Conservation (phyloP, 495 filamentous ascomycete species). For the Talaromyces trachyspermus region DNA sequence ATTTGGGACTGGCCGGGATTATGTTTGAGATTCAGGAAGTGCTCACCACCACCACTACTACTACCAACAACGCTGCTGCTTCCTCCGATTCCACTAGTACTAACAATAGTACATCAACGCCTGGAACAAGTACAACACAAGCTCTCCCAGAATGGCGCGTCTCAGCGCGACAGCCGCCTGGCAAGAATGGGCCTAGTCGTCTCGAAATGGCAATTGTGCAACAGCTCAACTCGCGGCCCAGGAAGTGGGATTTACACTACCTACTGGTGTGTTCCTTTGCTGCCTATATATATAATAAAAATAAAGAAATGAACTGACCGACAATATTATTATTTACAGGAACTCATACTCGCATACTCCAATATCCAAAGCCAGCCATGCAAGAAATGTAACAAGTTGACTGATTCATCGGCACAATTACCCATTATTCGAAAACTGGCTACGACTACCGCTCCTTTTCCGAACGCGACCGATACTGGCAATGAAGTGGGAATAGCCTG, state of each 20-base stretch:
- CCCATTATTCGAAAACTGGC: slow-evolving; percentile 25
- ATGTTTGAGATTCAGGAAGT: slow-evolving; percentile 23
- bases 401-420: slow-evolving; percentile 30
- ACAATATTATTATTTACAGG: slow-evolving; percentile 17
- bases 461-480: no score
- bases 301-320: neutral
- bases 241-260: slow-evolving; percentile 37
- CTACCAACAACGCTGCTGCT: neutral
- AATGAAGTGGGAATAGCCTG: slow-evolving; percentile 11
- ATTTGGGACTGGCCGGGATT: slow-evolving; percentile 29
- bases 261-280: slow-evolving; percentile 27
- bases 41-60: slow-evolving; percentile 8
- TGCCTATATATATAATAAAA: neutral
- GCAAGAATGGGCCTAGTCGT: slow-evolving; percentile 16
- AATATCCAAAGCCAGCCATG: slow-evolving; percentile 34
- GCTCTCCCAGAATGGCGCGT: slow-evolving; percentile 29
- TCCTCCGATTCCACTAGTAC: neutral
- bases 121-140: neutral
- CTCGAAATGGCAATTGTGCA: slow-evolving; percentile 26
- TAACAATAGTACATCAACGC: neutral
- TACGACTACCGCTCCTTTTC: slow-evolving; percentile 2
- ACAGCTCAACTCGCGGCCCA: slow-evolving; percentile 29
- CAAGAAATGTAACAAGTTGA: slow-evolving; percentile 30
- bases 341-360: slow-evolving; percentile 36
- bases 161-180: slow-evolving; percentile 14